Evolutionary conservation across 2,329 filamentous ascomycete genomes (phyloP).

Genomic region (Didymella pomorum): DNA sequence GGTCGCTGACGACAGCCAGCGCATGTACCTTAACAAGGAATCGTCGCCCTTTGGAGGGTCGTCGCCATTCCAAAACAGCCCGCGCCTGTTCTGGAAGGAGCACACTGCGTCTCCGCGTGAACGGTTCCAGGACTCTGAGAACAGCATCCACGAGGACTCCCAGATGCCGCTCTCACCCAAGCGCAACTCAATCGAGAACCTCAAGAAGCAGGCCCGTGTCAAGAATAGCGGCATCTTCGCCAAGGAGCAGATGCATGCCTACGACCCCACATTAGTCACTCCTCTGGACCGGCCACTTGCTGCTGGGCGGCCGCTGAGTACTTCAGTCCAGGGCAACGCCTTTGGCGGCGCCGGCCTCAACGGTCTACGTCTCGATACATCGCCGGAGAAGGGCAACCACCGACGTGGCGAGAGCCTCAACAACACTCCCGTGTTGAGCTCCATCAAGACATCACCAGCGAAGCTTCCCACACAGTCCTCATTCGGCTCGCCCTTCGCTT

Average conservation of each 20-base stretch:
- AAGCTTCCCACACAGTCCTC: slow-evolving; percentile 68
- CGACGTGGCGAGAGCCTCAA: slow-evolving; percentile 65
- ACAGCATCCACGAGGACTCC: slow-evolving; percentile 57
- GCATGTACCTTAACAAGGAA: slow-evolving; percentile 74
- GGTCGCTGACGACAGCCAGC: slow-evolving; percentile 57
- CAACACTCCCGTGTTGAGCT: slow-evolving; percentile 65
- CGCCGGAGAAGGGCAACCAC: slow-evolving; percentile 47
- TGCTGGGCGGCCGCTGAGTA: slow-evolving; percentile 64
- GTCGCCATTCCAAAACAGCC: slow-evolving; percentile 77
- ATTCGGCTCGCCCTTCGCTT: slow-evolving; percentile 34
- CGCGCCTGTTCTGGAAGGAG: slow-evolving; percentile 89
- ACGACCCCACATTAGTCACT: slow-evolving; percentile 81
- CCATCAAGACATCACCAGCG: slow-evolving; percentile 60
- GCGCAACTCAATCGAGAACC: slow-evolving; percentile 91
- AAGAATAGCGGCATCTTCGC: slow-evolving; percentile 98
- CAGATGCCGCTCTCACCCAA: slow-evolving; percentile 75
- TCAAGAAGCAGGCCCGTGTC: slow-evolving; percentile 93
- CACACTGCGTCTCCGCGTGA: slow-evolving; percentile 69
- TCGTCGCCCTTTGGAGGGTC: slow-evolving; percentile 81
- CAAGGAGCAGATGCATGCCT: slow-evolving; percentile 89
- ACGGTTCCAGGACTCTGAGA: slow-evolving; percentile 71
- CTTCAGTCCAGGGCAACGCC: slow-evolving; percentile 73
- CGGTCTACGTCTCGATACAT: slow-evolving; percentile 50
- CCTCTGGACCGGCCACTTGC: slow-evolving; percentile 83
- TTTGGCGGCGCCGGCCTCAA: slow-evolving; percentile 67